Evolutionary conservation across 768 basidiomycete genomes (phyloP), one percentile per base, ranked within the genome.

Genomic region (Pleurotus platypus): DNA sequence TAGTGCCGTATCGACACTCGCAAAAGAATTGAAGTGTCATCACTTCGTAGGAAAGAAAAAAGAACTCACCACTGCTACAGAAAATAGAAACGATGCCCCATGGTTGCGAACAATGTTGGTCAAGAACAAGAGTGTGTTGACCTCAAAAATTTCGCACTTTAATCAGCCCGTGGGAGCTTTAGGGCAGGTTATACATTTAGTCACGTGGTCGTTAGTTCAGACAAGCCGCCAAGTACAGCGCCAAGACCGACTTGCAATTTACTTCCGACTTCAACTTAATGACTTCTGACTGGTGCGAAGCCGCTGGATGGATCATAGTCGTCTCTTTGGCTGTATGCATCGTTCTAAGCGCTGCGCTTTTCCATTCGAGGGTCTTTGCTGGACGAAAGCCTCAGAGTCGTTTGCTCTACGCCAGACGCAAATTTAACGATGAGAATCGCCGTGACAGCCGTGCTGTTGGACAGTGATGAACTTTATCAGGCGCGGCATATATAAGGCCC

Each of bases 1-100:
- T 78, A 61, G 82, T 71, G 66, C 76, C 70, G 71, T 67, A 71
- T 75, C 77, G 75, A 79, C 75, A 72, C 84, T 85, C 80, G 72
- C 69, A 75, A 64, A 66, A 70, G 69, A 67, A 56, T 45, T 45
- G 61, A 67, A 67, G 65, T 79, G 72, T 86, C 88, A 90, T 90
- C 88, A 68, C 61, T 65, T 79, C 78, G 78, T 76, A 35, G 39
- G 9, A 9, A 18, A 40, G 27, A 20, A 6, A 4, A 54, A 20
- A 9, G 8, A 13, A 42, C 51, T 54, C 22, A 54, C 51, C n/a
- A 30, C 11, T 9, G 30, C 30, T 9, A 30, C 11, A 0, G 8
- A 61, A 49, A n/a, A 2, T 46, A 35, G 5, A 40, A 11, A 9
- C 30, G 8, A 43, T 43, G 13, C 15, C 4, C 42, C 42, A 43